phyloP scores from a whole-genome alignment of 768 basidiomycete genomes.

The Suillus decipiens region DNA sequence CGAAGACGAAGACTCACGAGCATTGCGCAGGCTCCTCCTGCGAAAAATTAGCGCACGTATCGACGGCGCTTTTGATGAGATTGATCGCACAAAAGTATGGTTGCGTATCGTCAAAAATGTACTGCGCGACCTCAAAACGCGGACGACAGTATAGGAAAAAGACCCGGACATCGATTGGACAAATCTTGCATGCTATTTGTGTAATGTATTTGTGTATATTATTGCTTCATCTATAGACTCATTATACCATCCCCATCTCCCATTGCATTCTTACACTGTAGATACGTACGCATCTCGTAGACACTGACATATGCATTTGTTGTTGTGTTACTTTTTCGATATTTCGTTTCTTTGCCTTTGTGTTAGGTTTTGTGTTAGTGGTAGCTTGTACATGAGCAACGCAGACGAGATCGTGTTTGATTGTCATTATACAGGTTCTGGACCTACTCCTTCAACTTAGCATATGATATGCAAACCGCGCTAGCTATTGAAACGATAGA shows the following conservation, averaged over 20 bases:
- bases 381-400: not conserved
- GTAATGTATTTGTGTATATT: slow-evolving; percentile 15
- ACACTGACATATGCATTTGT: slow-evolving; percentile 1
- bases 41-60: slow-evolving; percentile 64
- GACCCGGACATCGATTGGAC: not conserved
- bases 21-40: slow-evolving; percentile 61
- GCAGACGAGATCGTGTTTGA: not conserved
- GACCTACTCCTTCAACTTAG: not conserved
- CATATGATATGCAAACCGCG: not conserved
- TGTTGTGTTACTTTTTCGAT: slow-evolving; percentile 2
- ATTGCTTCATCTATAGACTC: slow-evolving; percentile 14
- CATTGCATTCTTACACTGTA: slow-evolving; percentile 7
- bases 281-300: slow-evolving; percentile 8
- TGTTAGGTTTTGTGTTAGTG: not conserved
- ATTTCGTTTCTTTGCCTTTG: not conserved
- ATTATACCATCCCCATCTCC: not conserved
- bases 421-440: no score
- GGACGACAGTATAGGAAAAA: slow-evolving; percentile 11
- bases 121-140: slow-evolving; percentile 51
- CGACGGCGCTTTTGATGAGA: slow-evolving; percentile 59
- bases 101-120: slow-evolving; percentile 65
- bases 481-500: not conserved
- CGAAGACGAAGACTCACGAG: slow-evolving; percentile 65
- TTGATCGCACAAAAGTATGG: slow-evolving; percentile 62
- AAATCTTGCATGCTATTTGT: slow-evolving; percentile 11